These are phyloP conservation scores for Cladophialophora exuberans DNA, from an alignment of 2,329 filamentous ascomycete species.

Conservation along the genomic window DNA sequence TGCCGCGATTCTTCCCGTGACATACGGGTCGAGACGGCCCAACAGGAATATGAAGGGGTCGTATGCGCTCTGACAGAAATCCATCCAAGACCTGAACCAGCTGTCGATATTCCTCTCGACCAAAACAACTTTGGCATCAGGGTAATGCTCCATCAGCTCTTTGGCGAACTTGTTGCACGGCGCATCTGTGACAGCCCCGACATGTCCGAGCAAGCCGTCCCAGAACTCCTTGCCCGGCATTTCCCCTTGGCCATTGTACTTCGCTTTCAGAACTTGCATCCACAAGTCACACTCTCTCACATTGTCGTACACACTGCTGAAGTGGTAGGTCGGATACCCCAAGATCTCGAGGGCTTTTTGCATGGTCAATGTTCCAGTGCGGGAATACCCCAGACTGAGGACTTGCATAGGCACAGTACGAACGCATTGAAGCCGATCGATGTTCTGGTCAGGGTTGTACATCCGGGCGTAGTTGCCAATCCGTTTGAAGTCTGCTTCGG, in stretches of 20 bases:
- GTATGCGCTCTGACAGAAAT: background rate
- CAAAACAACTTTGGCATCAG: background rate
- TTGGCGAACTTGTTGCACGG: background rate
- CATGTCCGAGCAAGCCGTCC: background rate
- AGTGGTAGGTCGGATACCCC: background rate
- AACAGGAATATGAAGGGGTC: background rate
- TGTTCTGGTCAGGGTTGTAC: background rate
- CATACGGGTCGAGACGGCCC: background rate
- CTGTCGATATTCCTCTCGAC: background rate
- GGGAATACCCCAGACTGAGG: background rate
- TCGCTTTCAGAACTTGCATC: background rate
- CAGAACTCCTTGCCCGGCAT: background rate
- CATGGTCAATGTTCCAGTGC: background rate
- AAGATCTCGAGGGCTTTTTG: background rate
- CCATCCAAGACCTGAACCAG: background rate
- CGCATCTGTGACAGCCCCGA: background rate
- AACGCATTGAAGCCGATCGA: background rate
- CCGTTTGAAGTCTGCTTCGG: background rate
- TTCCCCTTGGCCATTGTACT: background rate
- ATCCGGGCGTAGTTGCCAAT: background rate
- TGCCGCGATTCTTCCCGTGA: background rate
- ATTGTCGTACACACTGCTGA: background rate
- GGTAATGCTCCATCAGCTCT: background rate
- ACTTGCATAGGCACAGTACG: background rate
- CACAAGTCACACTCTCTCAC: background rate